Evolutionary conservation across 352 stramenopile species (phyloP).

Genomic region (Globisporangium barbulae): DNA sequence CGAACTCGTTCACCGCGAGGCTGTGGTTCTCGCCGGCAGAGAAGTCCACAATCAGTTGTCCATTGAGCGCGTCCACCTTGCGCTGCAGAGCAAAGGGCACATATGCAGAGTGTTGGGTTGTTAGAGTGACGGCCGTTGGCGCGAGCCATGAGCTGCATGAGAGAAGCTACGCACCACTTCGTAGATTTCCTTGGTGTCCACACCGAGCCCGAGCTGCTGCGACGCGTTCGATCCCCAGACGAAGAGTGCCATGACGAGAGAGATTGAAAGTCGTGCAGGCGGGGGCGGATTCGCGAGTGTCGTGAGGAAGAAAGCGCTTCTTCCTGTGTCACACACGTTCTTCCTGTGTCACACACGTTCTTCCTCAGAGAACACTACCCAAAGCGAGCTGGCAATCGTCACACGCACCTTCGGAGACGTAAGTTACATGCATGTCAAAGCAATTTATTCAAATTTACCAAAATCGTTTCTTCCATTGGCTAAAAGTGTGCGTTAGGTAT

Average conservation of each 20-base stretch:
- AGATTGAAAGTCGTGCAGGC: background rate
- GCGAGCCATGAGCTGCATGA: background rate
- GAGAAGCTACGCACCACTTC: slow-evolving; percentile 35
- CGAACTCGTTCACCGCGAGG: slow-evolving; percentile 77
- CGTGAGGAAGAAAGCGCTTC: background rate
- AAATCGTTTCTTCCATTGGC: background rate
- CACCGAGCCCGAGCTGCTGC: slow-evolving; percentile 66
- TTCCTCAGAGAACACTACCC: background rate
- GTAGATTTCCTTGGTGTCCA: slow-evolving; percentile 47
- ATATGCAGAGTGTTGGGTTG: background rate
- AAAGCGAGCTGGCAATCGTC: background rate
- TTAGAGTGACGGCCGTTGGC: slow-evolving; percentile 1
- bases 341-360: background rate
- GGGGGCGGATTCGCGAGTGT: slow-evolving; percentile 5
- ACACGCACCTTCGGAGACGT: background rate
- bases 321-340: background rate
- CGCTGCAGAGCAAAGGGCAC: slow-evolving; percentile 23
- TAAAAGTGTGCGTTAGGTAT: background rate
- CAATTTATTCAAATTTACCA: background rate
- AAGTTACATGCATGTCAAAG: background rate
- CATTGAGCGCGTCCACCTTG: slow-evolving; percentile 46
- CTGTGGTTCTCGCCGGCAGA: slow-evolving; percentile 73
- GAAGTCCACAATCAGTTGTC: slow-evolving; percentile 67
- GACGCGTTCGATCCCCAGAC: slow-evolving; percentile 71
- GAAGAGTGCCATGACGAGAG: slow-evolving; percentile 58